phyloP scores from a whole-genome alignment of 1,139 yeast species.

The Geotrichum phurueaensis region DNA sequence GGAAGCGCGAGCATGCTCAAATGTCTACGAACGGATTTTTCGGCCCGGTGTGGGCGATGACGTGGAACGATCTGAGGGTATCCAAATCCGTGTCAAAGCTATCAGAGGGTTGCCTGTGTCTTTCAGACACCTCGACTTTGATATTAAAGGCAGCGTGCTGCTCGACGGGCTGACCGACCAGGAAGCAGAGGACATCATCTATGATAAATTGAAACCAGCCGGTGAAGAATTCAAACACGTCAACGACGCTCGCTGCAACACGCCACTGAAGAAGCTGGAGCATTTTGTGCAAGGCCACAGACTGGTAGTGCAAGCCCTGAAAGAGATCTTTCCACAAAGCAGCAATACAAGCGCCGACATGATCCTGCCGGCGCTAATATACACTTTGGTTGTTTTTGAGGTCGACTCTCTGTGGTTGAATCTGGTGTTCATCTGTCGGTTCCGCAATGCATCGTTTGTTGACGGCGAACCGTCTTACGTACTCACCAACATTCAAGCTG shows the following conservation, averaged over 20 bases:
- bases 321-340: slow-evolving; percentile 20
- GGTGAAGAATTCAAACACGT: slow-evolving; percentile 27
- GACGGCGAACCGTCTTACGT: slow-evolving; percentile 51
- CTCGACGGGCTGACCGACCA: slow-evolving; percentile 9
- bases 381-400: slow-evolving; percentile 43
- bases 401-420: slow-evolving; percentile 46
- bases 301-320: slow-evolving; percentile 35
- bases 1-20: slow-evolving; percentile 40
- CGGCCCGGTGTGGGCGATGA: slow-evolving; percentile 27
- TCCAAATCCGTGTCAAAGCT: slow-evolving; percentile 29
- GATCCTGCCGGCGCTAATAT: slow-evolving; percentile 51
- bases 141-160: slow-evolving; percentile 16
- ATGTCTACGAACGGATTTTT: slow-evolving; percentile 33
- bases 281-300: slow-evolving; percentile 39
- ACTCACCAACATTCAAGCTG: slow-evolving; percentile 60
- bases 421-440: slow-evolving; percentile 49
- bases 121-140: slow-evolving; percentile 28
- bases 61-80: slow-evolving; percentile 24
- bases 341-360: slow-evolving; percentile 42
- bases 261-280: slow-evolving; percentile 41
- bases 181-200: slow-evolving; percentile 7
- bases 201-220: slow-evolving; percentile 20
- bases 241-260: slow-evolving; percentile 25
- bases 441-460: slow-evolving; percentile 44
- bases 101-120: slow-evolving; percentile 28